A percentile compares a stretch with the other conserved stretches of the same genome.
These are phyloP conservation scores for Psilocybe azurescens DNA, from an alignment of 768 basidiomycete species.

Conservation along the genomic window DNA sequence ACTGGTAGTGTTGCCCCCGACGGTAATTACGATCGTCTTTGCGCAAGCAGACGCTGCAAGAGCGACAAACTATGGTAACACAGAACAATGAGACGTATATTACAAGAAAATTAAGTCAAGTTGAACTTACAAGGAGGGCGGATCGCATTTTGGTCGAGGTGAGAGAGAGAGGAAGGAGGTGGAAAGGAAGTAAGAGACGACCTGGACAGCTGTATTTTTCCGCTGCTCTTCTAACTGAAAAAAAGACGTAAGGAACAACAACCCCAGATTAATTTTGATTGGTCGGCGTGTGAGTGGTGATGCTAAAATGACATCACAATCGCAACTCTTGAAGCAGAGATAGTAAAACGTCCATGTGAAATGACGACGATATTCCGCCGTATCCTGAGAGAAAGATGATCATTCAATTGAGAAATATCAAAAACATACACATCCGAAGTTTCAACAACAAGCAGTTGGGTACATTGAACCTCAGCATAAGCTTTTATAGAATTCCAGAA, in stretches of 20 bases:
- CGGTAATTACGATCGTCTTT: conserved; percentile 47
- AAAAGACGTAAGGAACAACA: conserved; percentile 10
- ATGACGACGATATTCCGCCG: neutral
- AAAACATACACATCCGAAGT: neutral
- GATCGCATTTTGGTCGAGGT: conserved; percentile 18
- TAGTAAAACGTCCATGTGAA: neutral
- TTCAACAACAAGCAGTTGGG: neutral
- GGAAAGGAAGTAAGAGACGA: conserved; percentile 11
- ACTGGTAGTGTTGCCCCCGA: conserved; percentile 49
- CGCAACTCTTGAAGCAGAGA: neutral
- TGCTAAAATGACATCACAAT: conserved; percentile 18
- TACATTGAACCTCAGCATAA: neutral
- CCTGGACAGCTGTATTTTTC: neutral
- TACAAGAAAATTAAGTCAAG: neutral
- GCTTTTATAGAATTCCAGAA: neutral
- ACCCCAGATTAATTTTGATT: conserved; percentile 13
- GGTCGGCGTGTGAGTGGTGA: conserved; percentile 20
- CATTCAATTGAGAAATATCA: neutral
- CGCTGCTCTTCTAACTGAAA: conserved; percentile 2
- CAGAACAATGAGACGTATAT: neutral
- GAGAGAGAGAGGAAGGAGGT: conserved; percentile 4
- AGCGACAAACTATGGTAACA: conserved; percentile 18
- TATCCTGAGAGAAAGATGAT: neutral
- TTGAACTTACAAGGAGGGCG: conserved; percentile 17
- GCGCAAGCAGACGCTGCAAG: conserved; percentile 33